Evolutionary conservation across 2,329 filamentous ascomycete species (phyloP).

Genomic region (Venturiaceae sp.): DNA sequence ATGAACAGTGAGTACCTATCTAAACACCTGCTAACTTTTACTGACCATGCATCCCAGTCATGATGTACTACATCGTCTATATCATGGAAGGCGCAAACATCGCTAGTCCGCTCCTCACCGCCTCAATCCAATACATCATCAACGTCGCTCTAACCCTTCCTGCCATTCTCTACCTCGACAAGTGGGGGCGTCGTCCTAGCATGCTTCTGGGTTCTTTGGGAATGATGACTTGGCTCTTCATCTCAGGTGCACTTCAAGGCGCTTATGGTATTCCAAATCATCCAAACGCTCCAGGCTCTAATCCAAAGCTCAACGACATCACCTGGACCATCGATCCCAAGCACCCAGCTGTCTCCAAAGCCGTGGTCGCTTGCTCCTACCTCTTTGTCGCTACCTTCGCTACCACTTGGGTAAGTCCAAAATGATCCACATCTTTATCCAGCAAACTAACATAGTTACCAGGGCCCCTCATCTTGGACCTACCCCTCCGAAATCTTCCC

Average conservation of each 20-base stretch:
- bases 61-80: slow-evolving; percentile 49
- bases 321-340: slow-evolving; percentile 49
- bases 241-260: slow-evolving; percentile 50
- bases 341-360: slow-evolving; percentile 43
- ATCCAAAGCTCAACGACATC: slow-evolving; percentile 31
- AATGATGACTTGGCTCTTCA: slow-evolving; percentile 52
- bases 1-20: slow-evolving; percentile 9
- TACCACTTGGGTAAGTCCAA: slow-evolving; percentile 27
- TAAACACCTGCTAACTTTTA: too few relatives aligned
- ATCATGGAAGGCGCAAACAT: slow-evolving; percentile 51
- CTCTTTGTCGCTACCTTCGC: slow-evolving; percentile 35
- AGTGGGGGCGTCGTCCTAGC: slow-evolving; percentile 46
- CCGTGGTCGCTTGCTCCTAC: slow-evolving; percentile 35
- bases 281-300: slow-evolving; percentile 28
- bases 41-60: slow-evolving; percentile 28
- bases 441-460: too few relatives aligned
- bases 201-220: slow-evolving; percentile 46
- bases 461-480: too few relatives aligned
- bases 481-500: slow-evolving; percentile 25
- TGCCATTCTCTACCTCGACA: slow-evolving; percentile 51
- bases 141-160: slow-evolving; percentile 52
- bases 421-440: slow-evolving; percentile 6
- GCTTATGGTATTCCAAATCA: slow-evolving; percentile 41
- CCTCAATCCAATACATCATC: slow-evolving; percentile 55
- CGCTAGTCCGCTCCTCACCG: slow-evolving; percentile 46